phyloP scores from a whole-genome alignment of 108 stramenopile genomes.

The Schizochytrium sp. region DNA sequence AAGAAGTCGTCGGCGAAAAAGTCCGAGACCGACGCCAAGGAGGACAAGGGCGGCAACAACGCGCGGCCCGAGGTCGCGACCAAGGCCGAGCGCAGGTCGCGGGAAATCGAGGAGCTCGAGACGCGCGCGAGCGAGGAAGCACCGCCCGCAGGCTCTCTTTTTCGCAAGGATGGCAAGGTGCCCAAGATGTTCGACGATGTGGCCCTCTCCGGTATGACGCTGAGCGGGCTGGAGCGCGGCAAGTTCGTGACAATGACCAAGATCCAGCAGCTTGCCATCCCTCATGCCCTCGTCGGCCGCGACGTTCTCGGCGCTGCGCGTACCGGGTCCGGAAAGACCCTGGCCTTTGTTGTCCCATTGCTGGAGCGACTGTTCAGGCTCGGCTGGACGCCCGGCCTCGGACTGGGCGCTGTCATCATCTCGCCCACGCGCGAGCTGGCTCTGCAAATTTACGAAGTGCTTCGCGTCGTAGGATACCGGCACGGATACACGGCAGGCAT shows the following conservation, averaged over 20 bases:
- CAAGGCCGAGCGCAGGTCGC: background rate
- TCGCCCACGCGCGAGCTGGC: slow-evolving; percentile 98
- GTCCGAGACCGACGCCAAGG: too few relatives aligned
- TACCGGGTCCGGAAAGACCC: slow-evolving; percentile 58
- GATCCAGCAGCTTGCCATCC: slow-evolving; percentile 81
- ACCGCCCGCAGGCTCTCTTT: background rate
- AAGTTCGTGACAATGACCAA: slow-evolving; percentile 71
- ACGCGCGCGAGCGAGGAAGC: background rate
- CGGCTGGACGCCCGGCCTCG: slow-evolving; percentile 67
- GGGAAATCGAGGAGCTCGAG: background rate
- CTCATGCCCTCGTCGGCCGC: slow-evolving; percentile 77
- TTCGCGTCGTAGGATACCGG: slow-evolving; percentile 67
- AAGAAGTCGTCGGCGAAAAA: too few relatives aligned
- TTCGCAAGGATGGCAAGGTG: background rate
- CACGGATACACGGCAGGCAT: slow-evolving; percentile 87
- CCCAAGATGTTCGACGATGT: slow-evolving; percentile 1
- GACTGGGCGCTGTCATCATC: slow-evolving; percentile 83
- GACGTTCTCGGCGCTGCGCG: slow-evolving; percentile 76
- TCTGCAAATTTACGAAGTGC: slow-evolving; percentile 92
- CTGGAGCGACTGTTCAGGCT: slow-evolving; percentile 70
- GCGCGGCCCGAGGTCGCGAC: background rate
- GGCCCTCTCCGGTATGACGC: background rate
- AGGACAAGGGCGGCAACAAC: background rate
- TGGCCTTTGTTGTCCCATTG: slow-evolving; percentile 65
- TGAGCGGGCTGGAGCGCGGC: slow-evolving; percentile 4